These are phyloP conservation scores for Helicostylum pulchrum DNA, from an alignment of 192 early-diverging fungal species.

Conservation along the genomic window DNA sequence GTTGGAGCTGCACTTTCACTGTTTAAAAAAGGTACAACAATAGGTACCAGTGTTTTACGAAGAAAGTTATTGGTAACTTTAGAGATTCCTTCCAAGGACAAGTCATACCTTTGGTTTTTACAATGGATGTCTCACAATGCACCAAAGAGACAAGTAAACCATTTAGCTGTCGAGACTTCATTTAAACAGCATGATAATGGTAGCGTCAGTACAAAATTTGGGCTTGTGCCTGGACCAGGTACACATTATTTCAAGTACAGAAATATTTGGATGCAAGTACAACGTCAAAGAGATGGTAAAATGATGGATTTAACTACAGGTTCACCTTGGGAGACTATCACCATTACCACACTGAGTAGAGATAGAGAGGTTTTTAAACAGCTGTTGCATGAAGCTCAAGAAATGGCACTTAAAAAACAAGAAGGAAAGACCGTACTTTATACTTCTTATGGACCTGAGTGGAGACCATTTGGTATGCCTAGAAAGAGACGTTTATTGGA, in stretches of 20 bases:
- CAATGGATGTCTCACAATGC: conserved; percentile 82
- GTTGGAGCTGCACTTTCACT: conserved; percentile 80
- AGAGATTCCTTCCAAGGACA: conserved; percentile 93
- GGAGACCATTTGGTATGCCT: conserved; percentile 94
- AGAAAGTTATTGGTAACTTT: conserved; percentile 84
- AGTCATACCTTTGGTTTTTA: conserved; percentile 90
- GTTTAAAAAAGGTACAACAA: conserved; percentile 65
- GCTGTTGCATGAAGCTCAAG: conserved; percentile 80
- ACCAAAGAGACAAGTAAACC: conserved; percentile 50
- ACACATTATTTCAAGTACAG: conserved; percentile 81
- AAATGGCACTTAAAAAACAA: conserved; percentile 79
- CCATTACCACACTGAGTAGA: conserved; percentile 80
- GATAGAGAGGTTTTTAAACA: conserved; percentile 75
- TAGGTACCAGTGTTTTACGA: conserved; percentile 65
- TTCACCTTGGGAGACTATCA: conserved; percentile 92
- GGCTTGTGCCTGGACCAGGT: conserved; percentile 90
- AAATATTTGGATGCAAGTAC: conserved; percentile 80
- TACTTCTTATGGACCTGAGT: conserved; percentile 92
- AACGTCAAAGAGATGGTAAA: conserved; percentile 77
- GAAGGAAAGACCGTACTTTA: conserved; percentile 96
- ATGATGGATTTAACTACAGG: conserved; percentile 93
- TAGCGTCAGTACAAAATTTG: conserved; percentile 75
- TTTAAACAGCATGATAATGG: conserved; percentile 91
- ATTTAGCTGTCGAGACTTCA: conserved; percentile 84
- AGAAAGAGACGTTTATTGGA: conserved; percentile 68